Conservation (phyloP, 176 grass and related monocot genomes). For the Eragrostis curvula region DNA sequence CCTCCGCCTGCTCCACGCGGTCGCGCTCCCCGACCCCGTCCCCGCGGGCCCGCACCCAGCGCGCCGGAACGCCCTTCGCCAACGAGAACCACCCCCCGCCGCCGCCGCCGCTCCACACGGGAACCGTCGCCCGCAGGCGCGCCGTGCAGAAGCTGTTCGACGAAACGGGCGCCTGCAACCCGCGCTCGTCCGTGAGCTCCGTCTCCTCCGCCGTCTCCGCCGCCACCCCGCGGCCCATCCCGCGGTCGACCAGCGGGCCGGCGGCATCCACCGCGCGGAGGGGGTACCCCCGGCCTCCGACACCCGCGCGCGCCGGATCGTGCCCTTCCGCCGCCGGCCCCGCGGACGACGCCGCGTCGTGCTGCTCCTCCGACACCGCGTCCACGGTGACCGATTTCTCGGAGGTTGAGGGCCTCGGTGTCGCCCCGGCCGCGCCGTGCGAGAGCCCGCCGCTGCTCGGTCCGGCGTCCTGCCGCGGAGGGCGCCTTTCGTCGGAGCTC, state of each 20-base stretch:
- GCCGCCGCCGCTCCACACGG: constrained; percentile 11
- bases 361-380: constrained; percentile 48
- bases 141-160: constrained; percentile 77
- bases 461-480: constrained; percentile 43
- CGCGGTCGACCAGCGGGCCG: constrained; percentile 40
- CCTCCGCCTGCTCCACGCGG: constrained; percentile 30
- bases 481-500: constrained; percentile 53
- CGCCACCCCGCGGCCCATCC: constrained; percentile 27
- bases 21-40: constrained; percentile 43
- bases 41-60: constrained; percentile 33
- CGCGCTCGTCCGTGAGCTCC: constrained; percentile 24
- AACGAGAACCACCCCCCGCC: constrained; percentile 75
- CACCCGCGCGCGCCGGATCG: constrained; percentile 52
- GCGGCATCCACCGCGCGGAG: constrained; percentile 7
- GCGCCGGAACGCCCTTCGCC: constrained; percentile 47
- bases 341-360: constrained; percentile 32
- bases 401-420: constrained; percentile 39
- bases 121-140: constrained; percentile 45
- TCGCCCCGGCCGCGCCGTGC: constrained; percentile 41
- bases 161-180: constrained; percentile 41
- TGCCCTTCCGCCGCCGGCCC: constrained; percentile 22
- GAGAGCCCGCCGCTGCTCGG: constrained; percentile 76
- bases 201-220: not conserved
- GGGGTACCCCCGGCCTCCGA: constrained; percentile 47
- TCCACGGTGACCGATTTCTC: constrained; percentile 58